Conservation (phyloP, 2,329 filamentous ascomycete genomes). For the Aspergillus sp. region DNA sequence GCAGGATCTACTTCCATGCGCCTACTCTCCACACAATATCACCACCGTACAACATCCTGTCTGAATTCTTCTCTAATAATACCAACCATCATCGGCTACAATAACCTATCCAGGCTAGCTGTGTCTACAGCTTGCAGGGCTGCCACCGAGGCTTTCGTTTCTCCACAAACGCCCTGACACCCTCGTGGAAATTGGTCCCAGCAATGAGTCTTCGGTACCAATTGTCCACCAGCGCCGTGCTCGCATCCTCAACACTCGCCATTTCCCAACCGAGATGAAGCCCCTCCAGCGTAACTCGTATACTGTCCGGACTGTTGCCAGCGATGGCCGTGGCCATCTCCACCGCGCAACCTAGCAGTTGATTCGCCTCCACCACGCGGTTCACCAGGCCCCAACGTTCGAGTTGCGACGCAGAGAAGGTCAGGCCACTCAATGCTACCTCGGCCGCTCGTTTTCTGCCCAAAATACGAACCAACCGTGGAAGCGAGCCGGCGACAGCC, state of each 20-base stretch:
- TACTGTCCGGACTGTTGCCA: slow-evolving; percentile 67
- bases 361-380: slow-evolving; percentile 51
- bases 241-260: slow-evolving; percentile 63
- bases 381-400: slow-evolving; percentile 69
- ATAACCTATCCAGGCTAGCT: not conserved
- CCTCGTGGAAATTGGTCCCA: slow-evolving; percentile 71
- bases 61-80: too few relatives aligned
- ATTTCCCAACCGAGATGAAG: slow-evolving; percentile 69
- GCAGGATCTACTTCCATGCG: too few relatives aligned
- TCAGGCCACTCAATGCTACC: slow-evolving; percentile 65
- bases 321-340: slow-evolving; percentile 60
- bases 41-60: too few relatives aligned
- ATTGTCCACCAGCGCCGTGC: slow-evolving; percentile 54
- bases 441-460: slow-evolving; percentile 69
- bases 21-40: too few relatives aligned
- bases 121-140: slow-evolving; percentile 29
- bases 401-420: slow-evolving; percentile 60
- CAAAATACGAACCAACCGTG: slow-evolving; percentile 64
- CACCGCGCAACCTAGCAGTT: slow-evolving; percentile 47
- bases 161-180: slow-evolving; percentile 72
- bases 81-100: too few relatives aligned
- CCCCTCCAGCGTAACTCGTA: slow-evolving; percentile 69
- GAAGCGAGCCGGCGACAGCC: slow-evolving; percentile 68
- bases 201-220: slow-evolving; percentile 60
- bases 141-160: slow-evolving; percentile 65